Percentiles rank a stretch among this genome's conserved stretches.
Evolutionary conservation across 106 monocot species (phyloP).

Genomic region (Gastrodia elata): DNA sequence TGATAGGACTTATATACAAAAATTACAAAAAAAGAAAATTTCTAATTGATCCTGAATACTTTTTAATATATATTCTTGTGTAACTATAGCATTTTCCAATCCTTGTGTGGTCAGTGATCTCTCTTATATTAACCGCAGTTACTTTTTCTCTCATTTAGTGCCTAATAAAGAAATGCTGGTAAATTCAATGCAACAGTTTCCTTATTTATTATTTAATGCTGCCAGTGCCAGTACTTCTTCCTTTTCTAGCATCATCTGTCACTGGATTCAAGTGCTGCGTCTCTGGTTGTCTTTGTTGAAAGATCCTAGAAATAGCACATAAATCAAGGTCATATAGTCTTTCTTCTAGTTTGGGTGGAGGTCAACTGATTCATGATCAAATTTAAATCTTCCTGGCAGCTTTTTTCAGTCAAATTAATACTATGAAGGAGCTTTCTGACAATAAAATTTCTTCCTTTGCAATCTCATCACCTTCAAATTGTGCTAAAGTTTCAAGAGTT

Average conservation of each 20-base stretch:
- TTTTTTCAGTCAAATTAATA: background rate
- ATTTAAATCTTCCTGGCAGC: background rate
- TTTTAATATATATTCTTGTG: too few species aligned
- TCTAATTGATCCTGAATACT: too few species aligned
- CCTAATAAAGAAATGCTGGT: background rate
- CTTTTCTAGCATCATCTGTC: slow-evolving; percentile 7
- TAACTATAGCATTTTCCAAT: background rate
- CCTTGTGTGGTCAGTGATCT: background rate
- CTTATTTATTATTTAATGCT: background rate
- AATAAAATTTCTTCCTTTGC: slow-evolving; percentile 12
- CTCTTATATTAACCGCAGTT: background rate
- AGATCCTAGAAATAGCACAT: slow-evolving; percentile 16
- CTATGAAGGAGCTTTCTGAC: slow-evolving; percentile 39
- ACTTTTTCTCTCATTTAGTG: background rate
- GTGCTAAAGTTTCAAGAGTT: slow-evolving; percentile 16
- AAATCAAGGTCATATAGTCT: slow-evolving; percentile 1
- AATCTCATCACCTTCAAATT: slow-evolving; percentile 11
- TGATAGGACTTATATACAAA: too few species aligned
- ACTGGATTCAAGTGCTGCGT: slow-evolving; percentile 4
- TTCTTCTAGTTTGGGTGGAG: slow-evolving; percentile 5
- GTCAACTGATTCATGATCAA: background rate
- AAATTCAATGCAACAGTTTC: background rate
- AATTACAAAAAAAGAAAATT: too few species aligned
- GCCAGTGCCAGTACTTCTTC: background rate
- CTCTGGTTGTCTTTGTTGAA: slow-evolving; percentile 8